phyloP scores from a whole-genome alignment of 2,329 filamentous ascomycete genomes.

The Hypomyces perniciosus region DNA sequence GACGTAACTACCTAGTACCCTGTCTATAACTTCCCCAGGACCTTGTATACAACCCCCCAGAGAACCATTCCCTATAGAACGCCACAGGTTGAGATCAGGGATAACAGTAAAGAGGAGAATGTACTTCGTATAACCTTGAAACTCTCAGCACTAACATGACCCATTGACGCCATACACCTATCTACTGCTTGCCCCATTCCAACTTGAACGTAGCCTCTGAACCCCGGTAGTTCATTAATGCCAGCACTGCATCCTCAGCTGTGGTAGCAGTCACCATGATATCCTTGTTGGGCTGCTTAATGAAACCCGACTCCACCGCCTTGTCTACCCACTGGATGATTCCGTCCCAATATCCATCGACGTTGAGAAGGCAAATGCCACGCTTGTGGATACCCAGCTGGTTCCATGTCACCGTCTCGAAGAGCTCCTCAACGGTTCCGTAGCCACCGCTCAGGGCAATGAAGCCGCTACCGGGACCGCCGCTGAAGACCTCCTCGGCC shows the following conservation, averaged over 20 bases:
- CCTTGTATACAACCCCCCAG: not conserved
- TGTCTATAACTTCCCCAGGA: slow-evolving; percentile 3
- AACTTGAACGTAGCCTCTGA: slow-evolving; percentile 72
- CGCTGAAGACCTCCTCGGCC: slow-evolving; percentile 78
- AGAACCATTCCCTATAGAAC: not conserved
- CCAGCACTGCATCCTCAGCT: slow-evolving; percentile 64
- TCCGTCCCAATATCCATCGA: slow-evolving; percentile 89
- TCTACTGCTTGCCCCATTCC: slow-evolving; percentile 67
- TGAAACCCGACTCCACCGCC: slow-evolving; percentile 70
- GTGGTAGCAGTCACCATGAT: slow-evolving; percentile 75
- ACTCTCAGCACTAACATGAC: no score
- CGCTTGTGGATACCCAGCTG: slow-evolving; percentile 85
- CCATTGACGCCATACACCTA: not conserved
- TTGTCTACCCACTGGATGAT: slow-evolving; percentile 75
- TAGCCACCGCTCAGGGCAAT: slow-evolving; percentile 85
- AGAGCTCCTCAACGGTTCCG: slow-evolving; percentile 92
- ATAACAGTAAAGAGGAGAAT: no score
- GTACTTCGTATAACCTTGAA: no score
- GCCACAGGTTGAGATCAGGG: not conserved
- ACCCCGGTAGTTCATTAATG: slow-evolving; percentile 67
- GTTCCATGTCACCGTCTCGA: slow-evolving; percentile 90
- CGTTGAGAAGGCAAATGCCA: slow-evolving; percentile 76
- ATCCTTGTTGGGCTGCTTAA: slow-evolving; percentile 60
- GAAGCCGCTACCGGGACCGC: slow-evolving; percentile 80
- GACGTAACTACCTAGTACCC: slow-evolving; percentile 6